phyloP scores from a whole-genome alignment of 306 rosid genomes.

The Astragalus glycyphyllos region DNA sequence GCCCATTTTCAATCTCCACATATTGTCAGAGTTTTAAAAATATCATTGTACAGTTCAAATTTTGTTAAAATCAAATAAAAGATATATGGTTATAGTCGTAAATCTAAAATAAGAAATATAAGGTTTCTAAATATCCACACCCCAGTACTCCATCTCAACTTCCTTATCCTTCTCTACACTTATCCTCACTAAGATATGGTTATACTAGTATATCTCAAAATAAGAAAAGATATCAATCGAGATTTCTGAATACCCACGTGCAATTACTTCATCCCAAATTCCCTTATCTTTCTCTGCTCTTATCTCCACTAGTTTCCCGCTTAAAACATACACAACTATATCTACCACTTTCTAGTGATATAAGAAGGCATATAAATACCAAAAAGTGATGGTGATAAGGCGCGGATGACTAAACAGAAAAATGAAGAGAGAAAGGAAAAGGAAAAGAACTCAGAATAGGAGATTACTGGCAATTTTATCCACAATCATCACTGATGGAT shows the following conservation, averaged over 20 bases:
- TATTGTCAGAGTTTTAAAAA: not conserved
- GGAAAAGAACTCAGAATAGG: constrained; percentile 37
- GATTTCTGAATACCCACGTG: not conserved
- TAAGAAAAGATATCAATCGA: not conserved
- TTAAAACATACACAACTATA: constrained; percentile 4
- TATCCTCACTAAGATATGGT: not conserved
- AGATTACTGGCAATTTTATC: constrained; percentile 63
- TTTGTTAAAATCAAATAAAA: not conserved
- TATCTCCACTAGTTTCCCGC: constrained; percentile 1
- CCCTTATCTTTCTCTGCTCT: constrained; percentile 2
- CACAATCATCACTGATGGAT: constrained; percentile 73
- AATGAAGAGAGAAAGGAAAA: constrained; percentile 17
- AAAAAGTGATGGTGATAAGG: constrained; percentile 18
- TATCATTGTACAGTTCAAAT: not conserved
- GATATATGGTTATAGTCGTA: not conserved
- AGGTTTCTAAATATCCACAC: constrained; percentile 4
- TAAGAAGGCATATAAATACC: constrained; percentile 41
- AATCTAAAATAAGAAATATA: not conserved
- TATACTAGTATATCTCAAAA: not conserved
- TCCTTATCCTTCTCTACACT: constrained; percentile 5
- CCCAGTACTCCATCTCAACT: not conserved
- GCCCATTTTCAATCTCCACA: not conserved
- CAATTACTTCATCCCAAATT: not conserved
- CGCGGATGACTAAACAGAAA: constrained; percentile 15
- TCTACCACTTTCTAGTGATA: constrained; percentile 39